Percentiles rank a stretch among this genome's conserved stretches.
Evolutionary conservation across 148 eudicot species (phyloP).

Genomic region (Spergularia bocconei): DNA sequence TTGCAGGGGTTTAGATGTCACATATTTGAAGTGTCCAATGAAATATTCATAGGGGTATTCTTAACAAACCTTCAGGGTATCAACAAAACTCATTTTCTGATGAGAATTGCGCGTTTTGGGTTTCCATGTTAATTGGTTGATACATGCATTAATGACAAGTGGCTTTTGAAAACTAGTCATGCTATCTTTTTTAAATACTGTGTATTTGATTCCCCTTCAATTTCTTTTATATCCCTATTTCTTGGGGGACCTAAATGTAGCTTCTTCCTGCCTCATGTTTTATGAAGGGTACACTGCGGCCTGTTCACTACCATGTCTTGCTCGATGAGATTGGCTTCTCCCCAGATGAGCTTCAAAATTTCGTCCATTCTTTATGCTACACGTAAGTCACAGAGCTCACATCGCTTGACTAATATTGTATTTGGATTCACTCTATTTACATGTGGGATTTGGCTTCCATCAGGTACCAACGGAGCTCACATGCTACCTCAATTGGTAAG

Average conservation of each 20-base stretch:
- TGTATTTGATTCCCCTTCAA: background rate
- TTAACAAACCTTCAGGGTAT: background rate
- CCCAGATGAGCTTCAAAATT: slow-evolving; percentile 75
- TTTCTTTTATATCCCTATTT: background rate
- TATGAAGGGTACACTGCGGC: slow-evolving; percentile 83
- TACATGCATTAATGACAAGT: background rate
- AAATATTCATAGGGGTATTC: background rate
- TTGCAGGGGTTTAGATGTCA: no score
- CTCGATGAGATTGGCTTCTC: slow-evolving; percentile 97
- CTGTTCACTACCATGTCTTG: slow-evolving; percentile 93
- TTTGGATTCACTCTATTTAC: slow-evolving; percentile 5
- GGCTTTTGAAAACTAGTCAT: background rate
- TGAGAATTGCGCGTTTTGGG: background rate
- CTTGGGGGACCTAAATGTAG: slow-evolving; percentile 7
- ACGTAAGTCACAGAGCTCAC: slow-evolving; percentile 53
- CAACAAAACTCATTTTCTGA: background rate
- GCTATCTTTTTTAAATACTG: background rate
- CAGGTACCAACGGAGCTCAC: slow-evolving; percentile 88
- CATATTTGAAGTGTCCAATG: background rate
- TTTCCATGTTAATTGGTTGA: background rate
- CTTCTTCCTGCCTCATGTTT: slow-evolving; percentile 10
- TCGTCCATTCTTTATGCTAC: slow-evolving; percentile 78
- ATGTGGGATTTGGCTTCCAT: slow-evolving; percentile 7
- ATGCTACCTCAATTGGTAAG: slow-evolving; percentile 83
- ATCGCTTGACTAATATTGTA: slow-evolving; percentile 2